Base-by-base conservation (phyloP, 2,329 filamentous ascomycete genomes). In the Claviceps humidiphila region DNA sequence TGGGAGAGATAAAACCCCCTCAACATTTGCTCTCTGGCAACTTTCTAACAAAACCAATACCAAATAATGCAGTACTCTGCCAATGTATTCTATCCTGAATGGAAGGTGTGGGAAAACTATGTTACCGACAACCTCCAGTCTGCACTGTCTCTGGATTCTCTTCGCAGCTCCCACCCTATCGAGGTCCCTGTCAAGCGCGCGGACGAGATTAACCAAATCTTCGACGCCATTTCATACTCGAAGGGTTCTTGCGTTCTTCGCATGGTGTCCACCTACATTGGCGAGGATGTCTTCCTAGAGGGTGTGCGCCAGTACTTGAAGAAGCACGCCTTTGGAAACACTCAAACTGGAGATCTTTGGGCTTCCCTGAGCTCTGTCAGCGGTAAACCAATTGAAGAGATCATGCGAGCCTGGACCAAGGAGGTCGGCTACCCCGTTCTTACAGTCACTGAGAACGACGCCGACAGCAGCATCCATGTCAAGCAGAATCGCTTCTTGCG, bases 371-470 rank as follows among this genome's bases (percentile, higher is more conserved):
- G 84, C 55, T 84, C 90, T 56, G 91, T 89, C 17, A 95, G 89
- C 63, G 90, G 90, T 55, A 95, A 96, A 71, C 85, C 90, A 50
- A 85, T 97, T 16, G 82, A 89, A 62, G 80, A 87, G 56, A 85
- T 96, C 53, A 96, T 96, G 84, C 85, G 89, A 51, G 88, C 91
- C 58, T 97, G 91, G 91, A 97, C 91, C 50, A 96, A 95, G 77
- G 85, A 95, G 62, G 86, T 97, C 53, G 91, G 91, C 50, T 96
- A 85, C 71, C 91, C 91, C 1, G 90, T 97, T 41, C 79, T 97
- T 46, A 85, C 85, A 7, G 89, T 97, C 30, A 87, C 85, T 54
- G 74, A 82, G 52, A 61, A 68, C 50, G 78, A 82, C 24, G 73
- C 75, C 26, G 76, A 83, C 47, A 84, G 80, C 55, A 83, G 82